Conservation (phyloP, 1,139 yeast genomes). For the Geotrichum fermentans region DNA sequence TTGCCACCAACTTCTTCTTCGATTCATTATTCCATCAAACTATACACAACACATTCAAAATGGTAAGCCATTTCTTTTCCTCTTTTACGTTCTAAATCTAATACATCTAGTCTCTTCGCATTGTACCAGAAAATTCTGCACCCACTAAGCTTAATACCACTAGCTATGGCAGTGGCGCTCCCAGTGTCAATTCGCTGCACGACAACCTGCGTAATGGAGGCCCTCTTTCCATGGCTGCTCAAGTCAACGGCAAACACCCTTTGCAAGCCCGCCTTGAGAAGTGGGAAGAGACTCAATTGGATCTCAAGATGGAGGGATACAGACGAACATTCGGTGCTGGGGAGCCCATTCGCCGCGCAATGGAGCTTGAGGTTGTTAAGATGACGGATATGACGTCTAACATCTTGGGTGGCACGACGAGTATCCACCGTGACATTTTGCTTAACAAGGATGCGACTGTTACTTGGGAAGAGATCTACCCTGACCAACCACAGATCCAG, state of each 20-base stretch:
- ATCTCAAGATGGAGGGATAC: slow-evolving; percentile 68
- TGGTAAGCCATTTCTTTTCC: slow-evolving; percentile 4
- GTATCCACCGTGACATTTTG: slow-evolving; percentile 71
- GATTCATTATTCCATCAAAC: neutral
- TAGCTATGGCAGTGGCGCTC: slow-evolving; percentile 31
- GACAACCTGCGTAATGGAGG: slow-evolving; percentile 31
- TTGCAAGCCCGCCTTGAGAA: slow-evolving; percentile 65
- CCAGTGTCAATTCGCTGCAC: slow-evolving; percentile 30
- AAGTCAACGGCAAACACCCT: slow-evolving; percentile 82
- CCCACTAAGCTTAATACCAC: slow-evolving; percentile 26
- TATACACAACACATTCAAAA: slow-evolving; percentile 3
- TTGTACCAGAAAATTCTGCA: slow-evolving; percentile 29
- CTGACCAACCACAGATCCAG: slow-evolving; percentile 32
- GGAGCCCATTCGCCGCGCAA: slow-evolving; percentile 83
- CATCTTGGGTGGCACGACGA: slow-evolving; percentile 47
- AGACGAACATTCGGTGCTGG: slow-evolving; percentile 88
- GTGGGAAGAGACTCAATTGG: slow-evolving; percentile 78
- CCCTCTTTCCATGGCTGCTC: slow-evolving; percentile 47
- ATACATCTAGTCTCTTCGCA: slow-evolving; percentile 26
- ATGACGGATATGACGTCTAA: slow-evolving; percentile 67
- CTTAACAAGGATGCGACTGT: slow-evolving; percentile 66
- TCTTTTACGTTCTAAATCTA: neutral
- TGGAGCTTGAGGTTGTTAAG: slow-evolving; percentile 76
- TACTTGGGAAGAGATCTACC: slow-evolving; percentile 93
- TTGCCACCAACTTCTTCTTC: slow-evolving; percentile 1